Conservation (phyloP, 2,329 filamentous ascomycete genomes). For the Aspergillus sp. region DNA sequence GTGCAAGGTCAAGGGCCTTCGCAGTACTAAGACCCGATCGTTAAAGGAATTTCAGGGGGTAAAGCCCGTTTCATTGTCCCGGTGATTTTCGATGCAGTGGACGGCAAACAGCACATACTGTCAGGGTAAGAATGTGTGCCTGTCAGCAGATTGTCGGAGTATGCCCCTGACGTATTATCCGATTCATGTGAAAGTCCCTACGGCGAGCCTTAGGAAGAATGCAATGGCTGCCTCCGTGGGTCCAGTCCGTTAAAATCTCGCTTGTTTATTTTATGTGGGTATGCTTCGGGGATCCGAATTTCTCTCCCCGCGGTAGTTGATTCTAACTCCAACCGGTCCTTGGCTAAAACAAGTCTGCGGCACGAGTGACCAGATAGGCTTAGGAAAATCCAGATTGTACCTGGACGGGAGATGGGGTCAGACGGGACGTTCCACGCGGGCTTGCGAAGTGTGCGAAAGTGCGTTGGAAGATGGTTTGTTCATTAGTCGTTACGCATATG, state of each 20-base stretch:
- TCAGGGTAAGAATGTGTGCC: too few relatives aligned
- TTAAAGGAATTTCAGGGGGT: too few relatives aligned
- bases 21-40: too few relatives aligned
- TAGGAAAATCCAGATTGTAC: not conserved
- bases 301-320: constrained; percentile 8
- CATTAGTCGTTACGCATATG: not conserved
- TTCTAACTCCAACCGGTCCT: constrained; percentile 12
- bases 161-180: too few relatives aligned
- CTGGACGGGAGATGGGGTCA: not conserved
- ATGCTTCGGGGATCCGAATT: not conserved
- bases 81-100: too few relatives aligned
- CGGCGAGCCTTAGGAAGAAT: too few relatives aligned
- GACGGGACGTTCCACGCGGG: not conserved
- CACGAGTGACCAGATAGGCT: constrained; percentile 3
- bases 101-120: too few relatives aligned
- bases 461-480: not conserved
- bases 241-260: not conserved
- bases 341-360: constrained; percentile 15
- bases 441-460: constrained; percentile 1
- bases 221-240: not conserved
- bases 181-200: too few relatives aligned
- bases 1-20: too few relatives aligned
- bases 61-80: too few relatives aligned
- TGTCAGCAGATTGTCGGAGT: too few relatives aligned
- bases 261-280: not conserved